A percentile compares a stretch with the other conserved stretches of the same genome.
These are phyloP conservation scores for Trebouxia sp. DNA, from an alignment of 139 green algal species.

Conservation along the genomic window DNA sequence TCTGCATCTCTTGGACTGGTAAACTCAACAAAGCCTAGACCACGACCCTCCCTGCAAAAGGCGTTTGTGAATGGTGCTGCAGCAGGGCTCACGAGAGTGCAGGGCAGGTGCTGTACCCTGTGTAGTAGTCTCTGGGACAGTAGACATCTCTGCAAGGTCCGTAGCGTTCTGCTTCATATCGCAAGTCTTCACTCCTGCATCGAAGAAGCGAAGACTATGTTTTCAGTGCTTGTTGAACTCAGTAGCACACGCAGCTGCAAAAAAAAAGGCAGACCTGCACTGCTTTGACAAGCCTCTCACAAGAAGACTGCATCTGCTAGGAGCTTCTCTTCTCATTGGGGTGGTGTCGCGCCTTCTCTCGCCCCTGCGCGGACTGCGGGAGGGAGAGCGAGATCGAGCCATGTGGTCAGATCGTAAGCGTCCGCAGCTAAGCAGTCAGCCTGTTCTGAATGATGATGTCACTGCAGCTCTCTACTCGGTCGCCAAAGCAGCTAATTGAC, in stretches of 20 bases:
- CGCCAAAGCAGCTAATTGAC: too few relatives aligned
- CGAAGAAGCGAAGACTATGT: neutral
- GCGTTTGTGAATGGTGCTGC: neutral
- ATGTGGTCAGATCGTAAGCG: neutral
- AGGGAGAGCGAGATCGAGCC: constrained; percentile 20
- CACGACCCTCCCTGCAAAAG: constrained; percentile 42
- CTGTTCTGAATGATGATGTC: too few relatives aligned
- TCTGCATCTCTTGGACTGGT: constrained; percentile 52
- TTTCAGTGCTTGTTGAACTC: neutral
- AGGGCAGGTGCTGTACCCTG: too few relatives aligned
- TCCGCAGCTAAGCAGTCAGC: too few relatives aligned
- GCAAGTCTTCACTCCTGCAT: constrained; percentile 38
- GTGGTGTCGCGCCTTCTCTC: constrained; percentile 17
- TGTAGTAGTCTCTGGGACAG: constrained; percentile 41
- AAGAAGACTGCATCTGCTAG: constrained; percentile 23
- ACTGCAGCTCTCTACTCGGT: too few relatives aligned
- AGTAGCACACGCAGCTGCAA: neutral
- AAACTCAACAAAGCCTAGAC: constrained; percentile 69
- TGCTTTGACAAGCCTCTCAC: constrained; percentile 5
- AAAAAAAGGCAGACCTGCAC: constrained; percentile 6
- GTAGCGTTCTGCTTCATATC: constrained; percentile 46
- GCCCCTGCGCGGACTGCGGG: neutral
- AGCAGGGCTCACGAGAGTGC: neutral
- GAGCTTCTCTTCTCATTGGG: constrained; percentile 18
- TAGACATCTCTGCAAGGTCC: constrained; percentile 46